Percentiles rank a stretch among this genome's conserved stretches.
phyloP scores from a whole-genome alignment of 1,284 basidiomycete genomes.

The Apiotrichum siamense region DNA sequence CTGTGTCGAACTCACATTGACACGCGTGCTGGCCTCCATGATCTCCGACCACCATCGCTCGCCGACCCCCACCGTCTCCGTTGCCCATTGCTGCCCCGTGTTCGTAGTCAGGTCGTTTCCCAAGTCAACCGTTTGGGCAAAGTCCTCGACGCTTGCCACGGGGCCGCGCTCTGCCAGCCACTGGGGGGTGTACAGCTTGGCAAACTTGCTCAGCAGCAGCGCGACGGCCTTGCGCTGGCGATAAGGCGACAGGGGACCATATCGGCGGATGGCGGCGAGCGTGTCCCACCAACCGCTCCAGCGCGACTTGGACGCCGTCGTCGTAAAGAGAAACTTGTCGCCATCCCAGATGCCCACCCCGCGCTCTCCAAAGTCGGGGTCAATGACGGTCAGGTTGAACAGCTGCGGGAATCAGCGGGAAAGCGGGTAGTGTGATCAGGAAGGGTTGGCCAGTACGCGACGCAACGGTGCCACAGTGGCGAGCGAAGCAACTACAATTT shows the following conservation, averaged over 20 bases:
- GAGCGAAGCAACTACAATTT: not conserved
- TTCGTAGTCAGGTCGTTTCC: conserved; percentile 51
- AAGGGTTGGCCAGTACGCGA: too few species aligned
- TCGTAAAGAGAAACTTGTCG: conserved; percentile 60
- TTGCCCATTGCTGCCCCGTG: conserved; percentile 60
- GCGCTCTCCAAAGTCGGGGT: conserved; percentile 49
- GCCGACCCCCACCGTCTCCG: conserved; percentile 52
- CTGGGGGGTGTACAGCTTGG: conserved; percentile 32
- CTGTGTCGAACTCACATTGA: conserved; percentile 59
- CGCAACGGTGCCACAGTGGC: not conserved
- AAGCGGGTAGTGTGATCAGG: too few species aligned
- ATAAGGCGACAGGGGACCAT: conserved; percentile 66
- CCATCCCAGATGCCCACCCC: conserved; percentile 58
- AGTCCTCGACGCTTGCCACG: conserved; percentile 28
- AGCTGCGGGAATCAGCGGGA: too few species aligned
- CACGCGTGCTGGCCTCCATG: conserved; percentile 73
- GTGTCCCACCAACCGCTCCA: conserved; percentile 61
- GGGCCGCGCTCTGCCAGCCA: conserved; percentile 31
- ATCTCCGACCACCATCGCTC: conserved; percentile 66
- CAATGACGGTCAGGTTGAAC: conserved; percentile 63
- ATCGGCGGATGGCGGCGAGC: conserved; percentile 67
- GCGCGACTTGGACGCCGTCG: conserved; percentile 42
- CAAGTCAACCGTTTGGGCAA: conserved; percentile 32
- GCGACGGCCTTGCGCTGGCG: conserved; percentile 51
- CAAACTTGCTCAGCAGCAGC: conserved; percentile 25